These are phyloP conservation scores for Aeschynomene evenia DNA, from an alignment of 306 rosid genomes.

Conservation along the genomic window DNA sequence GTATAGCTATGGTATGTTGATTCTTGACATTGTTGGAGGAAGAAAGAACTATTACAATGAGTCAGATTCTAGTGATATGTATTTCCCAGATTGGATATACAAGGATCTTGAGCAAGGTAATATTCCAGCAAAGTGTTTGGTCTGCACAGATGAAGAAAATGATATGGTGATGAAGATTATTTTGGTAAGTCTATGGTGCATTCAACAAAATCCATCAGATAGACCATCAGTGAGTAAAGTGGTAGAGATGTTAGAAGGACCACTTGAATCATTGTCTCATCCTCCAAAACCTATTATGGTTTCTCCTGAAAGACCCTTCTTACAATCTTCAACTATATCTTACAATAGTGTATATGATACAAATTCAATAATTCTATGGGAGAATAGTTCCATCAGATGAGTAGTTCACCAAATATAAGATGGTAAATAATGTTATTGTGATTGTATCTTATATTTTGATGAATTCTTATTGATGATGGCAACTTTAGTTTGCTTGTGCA, in stretches of 20 bases:
- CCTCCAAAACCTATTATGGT: neutral
- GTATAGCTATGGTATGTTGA: neutral
- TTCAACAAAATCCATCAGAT: neutral
- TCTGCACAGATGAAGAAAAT: neutral
- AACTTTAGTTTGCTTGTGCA: too few species aligned
- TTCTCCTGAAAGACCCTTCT: neutral
- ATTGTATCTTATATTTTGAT: too few species aligned
- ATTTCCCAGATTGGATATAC: too few species aligned
- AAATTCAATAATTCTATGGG: neutral
- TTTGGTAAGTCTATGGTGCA: neutral
- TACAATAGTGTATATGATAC: neutral
- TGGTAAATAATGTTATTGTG: too few species aligned
- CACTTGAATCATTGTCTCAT: neutral
- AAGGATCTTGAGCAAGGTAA: neutral
- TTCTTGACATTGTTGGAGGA: neutral
- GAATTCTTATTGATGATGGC: too few species aligned
- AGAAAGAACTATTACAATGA: neutral
- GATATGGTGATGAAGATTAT: neutral
- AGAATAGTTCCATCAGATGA: too few species aligned
- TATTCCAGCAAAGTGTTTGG: neutral
- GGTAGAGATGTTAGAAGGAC: neutral
- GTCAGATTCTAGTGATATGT: neutral
- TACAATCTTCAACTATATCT: neutral
- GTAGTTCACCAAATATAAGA: too few species aligned
- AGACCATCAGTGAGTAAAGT: neutral